A percentile compares a stretch with the other conserved stretches of the same genome.
Evolutionary conservation across 2,329 filamentous ascomycete genomes (phyloP).

Genomic region (Xylaria arbuscula): DNA sequence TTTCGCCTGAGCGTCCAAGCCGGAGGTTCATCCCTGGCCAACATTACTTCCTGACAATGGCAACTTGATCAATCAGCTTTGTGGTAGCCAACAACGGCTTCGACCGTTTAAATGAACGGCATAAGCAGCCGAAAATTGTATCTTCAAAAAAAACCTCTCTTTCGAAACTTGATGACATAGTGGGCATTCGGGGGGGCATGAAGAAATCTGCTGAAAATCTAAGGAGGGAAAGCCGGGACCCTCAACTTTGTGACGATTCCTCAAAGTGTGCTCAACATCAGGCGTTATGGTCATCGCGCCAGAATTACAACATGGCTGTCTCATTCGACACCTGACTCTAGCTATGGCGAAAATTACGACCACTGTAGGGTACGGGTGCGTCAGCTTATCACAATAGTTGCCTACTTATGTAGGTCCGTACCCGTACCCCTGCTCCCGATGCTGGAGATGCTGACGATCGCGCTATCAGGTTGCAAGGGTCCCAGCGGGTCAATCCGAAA

Average conservation of each 20-base stretch:
- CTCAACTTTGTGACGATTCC: background rate
- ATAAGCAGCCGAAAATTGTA: conserved; percentile 1
- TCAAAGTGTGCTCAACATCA: background rate
- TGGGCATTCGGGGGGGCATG: background rate
- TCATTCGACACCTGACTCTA: background rate
- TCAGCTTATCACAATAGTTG: background rate
- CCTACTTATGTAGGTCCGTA: background rate
- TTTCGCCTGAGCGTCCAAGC: background rate
- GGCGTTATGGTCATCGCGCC: background rate
- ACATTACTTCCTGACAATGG: conserved; percentile 12
- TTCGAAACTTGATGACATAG: conserved; percentile 5
- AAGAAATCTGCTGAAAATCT: background rate
- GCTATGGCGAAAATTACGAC: background rate
- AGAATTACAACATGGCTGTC: background rate
- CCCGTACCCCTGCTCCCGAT: background rate
- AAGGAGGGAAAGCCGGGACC: background rate
- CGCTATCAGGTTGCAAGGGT: background rate
- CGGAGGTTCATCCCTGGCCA: background rate
- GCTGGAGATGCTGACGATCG: background rate
- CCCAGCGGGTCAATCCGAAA: background rate
- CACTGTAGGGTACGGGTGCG: background rate
- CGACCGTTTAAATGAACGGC: background rate
- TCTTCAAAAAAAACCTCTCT: conserved; percentile 1
- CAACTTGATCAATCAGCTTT: background rate
- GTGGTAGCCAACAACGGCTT: background rate